Percentiles rank a stretch among this genome's conserved stretches.
phyloP scores from a whole-genome alignment of 495 filamentous ascomycete genomes.

The Trypethelium eluteriae region DNA sequence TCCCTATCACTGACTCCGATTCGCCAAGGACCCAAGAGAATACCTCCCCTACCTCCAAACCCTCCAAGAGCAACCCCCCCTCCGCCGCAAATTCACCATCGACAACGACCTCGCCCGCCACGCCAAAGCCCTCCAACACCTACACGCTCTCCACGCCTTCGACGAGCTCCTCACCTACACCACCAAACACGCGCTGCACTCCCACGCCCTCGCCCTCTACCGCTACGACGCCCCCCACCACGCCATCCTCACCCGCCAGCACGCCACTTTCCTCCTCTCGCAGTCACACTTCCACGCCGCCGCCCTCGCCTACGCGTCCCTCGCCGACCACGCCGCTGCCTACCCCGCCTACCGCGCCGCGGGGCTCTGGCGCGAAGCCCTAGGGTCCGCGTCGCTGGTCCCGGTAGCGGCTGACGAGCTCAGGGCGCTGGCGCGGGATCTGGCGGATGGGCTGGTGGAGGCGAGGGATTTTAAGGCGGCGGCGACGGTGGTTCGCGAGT shows the following conservation, averaged over 20 bases:
- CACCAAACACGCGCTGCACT: slow-evolving; percentile 71
- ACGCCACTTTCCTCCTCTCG: slow-evolving; percentile 68
- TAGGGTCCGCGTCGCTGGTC: slow-evolving; percentile 65
- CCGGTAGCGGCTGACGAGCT: slow-evolving; percentile 52
- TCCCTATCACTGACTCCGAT: background rate
- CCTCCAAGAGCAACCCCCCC: slow-evolving; percentile 61
- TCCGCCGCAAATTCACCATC: slow-evolving; percentile 70
- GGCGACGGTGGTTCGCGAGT: slow-evolving; percentile 70
- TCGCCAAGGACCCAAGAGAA: slow-evolving; percentile 65
- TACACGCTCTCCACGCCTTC: slow-evolving; percentile 59
- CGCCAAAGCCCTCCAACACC: slow-evolving; percentile 66
- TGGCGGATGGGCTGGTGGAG: slow-evolving; percentile 68
- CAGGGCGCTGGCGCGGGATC: slow-evolving; percentile 51
- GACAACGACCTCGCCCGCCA: slow-evolving; percentile 75
- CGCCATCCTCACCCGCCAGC: slow-evolving; percentile 59
- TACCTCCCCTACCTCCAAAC: slow-evolving; percentile 90
- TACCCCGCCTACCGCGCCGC: slow-evolving; percentile 71
- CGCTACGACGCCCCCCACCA: slow-evolving; percentile 61
- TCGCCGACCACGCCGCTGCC: slow-evolving; percentile 61
- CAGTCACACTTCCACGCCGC: slow-evolving; percentile 75
- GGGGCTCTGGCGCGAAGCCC: slow-evolving; percentile 82
- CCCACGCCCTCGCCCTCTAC: slow-evolving; percentile 69
- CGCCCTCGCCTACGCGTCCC: slow-evolving; percentile 79
- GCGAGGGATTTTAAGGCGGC: slow-evolving; percentile 73
- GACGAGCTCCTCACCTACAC: slow-evolving; percentile 70